Evolutionary conservation across 805 yeast species (phyloP).

Genomic region (Saccharomycopsis sp.): DNA sequence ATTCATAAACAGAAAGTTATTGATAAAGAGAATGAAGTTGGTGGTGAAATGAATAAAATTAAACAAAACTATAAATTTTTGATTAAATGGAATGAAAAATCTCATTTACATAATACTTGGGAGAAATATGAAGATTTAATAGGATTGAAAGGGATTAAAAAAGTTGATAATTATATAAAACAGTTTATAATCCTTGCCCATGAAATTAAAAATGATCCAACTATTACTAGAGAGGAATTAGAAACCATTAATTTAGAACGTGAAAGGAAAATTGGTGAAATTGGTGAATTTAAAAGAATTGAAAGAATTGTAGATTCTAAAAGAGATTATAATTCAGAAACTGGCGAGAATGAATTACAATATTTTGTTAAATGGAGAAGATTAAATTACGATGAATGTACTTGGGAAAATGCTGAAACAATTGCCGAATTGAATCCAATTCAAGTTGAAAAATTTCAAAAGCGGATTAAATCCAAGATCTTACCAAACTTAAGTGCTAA

Average conservation of each 20-base stretch:
- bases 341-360: constrained; percentile 60
- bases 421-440: constrained; percentile 80
- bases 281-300: constrained; percentile 74
- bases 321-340: constrained; percentile 51
- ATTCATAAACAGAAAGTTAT: constrained; percentile 26
- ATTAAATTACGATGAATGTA: constrained; percentile 87
- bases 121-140: constrained; percentile 55
- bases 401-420: constrained; percentile 91
- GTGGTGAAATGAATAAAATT: constrained; percentile 41
- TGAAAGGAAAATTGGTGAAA: constrained; percentile 77
- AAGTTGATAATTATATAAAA: constrained; percentile 83
- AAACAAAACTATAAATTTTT: constrained; percentile 53
- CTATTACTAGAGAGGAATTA: constrained; percentile 82
- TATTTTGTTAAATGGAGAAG: constrained; percentile 93
- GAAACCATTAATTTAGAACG: constrained; percentile 90
- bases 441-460: constrained; percentile 78
- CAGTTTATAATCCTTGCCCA: constrained; percentile 66
- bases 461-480: constrained; percentile 73
- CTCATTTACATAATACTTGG: constrained; percentile 96
- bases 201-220: constrained; percentile 71
- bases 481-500: constrained; percentile 74
- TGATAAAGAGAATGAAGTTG: constrained; percentile 28
- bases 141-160: constrained; percentile 66
- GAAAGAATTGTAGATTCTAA: constrained; percentile 88
- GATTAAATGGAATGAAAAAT: constrained; percentile 80